Percentiles rank a stretch among this genome's conserved stretches.
Conservation (phyloP, 306 rosid genomes). For the Cicer chorassanicum region DNA sequence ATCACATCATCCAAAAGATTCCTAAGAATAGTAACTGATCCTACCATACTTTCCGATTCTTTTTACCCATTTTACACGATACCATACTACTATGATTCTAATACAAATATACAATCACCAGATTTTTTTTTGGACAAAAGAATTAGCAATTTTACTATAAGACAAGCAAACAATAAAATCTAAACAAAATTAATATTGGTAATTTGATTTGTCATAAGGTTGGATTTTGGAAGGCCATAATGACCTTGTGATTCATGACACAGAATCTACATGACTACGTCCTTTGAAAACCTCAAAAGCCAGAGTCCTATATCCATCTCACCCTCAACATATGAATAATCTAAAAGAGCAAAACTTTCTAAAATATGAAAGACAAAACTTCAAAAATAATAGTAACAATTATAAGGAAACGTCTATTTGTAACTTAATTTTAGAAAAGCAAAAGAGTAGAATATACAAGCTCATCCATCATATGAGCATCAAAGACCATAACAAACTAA, state of each 20-base stretch:
- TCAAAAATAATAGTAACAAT: not conserved
- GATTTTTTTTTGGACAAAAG: too few relatives aligned
- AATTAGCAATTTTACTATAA: conserved; percentile 10
- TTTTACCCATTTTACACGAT: not conserved
- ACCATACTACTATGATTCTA: not conserved
- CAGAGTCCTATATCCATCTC: not conserved
- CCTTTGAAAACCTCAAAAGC: conserved; percentile 46
- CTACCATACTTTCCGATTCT: not conserved
- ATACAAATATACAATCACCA: conserved; percentile 7
- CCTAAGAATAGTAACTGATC: not conserved
- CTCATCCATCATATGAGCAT: conserved; percentile 28
- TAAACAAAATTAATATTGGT: conserved; percentile 1
- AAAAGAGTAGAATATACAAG: conserved; percentile 43
- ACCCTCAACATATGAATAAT: not conserved
- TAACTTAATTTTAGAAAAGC: conserved; percentile 11
- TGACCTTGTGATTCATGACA: conserved; percentile 25
- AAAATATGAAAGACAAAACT: conserved; percentile 17
- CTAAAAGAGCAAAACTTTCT: not conserved
- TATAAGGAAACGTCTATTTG: not conserved
- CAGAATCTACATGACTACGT: conserved; percentile 2
- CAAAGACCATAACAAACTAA: conserved; percentile 37
- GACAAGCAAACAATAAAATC: not conserved
- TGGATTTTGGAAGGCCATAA: not conserved
- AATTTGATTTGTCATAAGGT: conserved; percentile 3
- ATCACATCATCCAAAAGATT: conserved; percentile 29